A percentile compares a stretch with the other conserved stretches of the same genome.
phyloP scores from a whole-genome alignment of 495 filamentous ascomycete species.

The Penicillium arizonense region DNA sequence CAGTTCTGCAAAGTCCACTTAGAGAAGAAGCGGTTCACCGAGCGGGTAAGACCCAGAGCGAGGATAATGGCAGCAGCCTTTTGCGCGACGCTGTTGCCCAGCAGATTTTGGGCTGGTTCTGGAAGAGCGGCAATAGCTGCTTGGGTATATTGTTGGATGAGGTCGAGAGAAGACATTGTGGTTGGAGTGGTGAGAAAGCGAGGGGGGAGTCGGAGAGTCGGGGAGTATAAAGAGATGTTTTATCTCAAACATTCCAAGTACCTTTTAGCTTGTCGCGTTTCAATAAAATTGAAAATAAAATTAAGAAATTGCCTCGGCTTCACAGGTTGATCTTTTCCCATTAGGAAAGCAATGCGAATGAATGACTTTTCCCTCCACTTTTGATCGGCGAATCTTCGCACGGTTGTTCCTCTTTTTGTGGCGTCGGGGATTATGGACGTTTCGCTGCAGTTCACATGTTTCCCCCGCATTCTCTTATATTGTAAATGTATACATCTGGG shows the following conservation, averaged over 20 bases:
- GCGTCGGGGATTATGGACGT: too few species aligned
- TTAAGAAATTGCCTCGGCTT: too few species aligned
- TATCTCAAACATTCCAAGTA: too few species aligned
- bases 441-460: not conserved
- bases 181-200: not conserved
- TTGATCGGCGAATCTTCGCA: not conserved
- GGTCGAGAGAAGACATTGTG: conserved; percentile 13
- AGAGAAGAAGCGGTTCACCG: conserved; percentile 40
- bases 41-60: conserved; percentile 36
- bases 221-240: not conserved
- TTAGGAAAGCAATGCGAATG: not conserved
- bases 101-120: conserved; percentile 22
- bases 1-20: conserved; percentile 51
- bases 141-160: conserved; percentile 29
- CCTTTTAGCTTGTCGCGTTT: too few species aligned
- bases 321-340: not conserved
- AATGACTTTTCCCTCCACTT: not conserved
- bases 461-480: not conserved
- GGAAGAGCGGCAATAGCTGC: conserved; percentile 29
- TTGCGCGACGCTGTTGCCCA: conserved; percentile 27
- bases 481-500: too few species aligned
- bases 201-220: not conserved
- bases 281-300: too few species aligned
- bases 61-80: conserved; percentile 29
- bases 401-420: too few species aligned